Conservation (phyloP, 139 green algal species). For the Ulvella scutata region DNA sequence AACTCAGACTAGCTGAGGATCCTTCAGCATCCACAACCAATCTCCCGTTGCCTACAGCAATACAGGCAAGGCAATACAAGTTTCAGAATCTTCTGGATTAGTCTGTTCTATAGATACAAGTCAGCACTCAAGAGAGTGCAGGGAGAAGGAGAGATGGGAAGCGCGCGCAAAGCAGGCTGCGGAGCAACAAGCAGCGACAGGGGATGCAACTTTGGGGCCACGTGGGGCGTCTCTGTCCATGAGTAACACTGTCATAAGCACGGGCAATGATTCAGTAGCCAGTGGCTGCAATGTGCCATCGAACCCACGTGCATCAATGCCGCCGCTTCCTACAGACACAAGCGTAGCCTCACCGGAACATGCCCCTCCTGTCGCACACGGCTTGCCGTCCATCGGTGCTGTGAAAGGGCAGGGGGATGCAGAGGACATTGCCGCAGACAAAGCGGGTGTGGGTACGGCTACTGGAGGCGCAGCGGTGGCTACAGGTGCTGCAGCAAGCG, state of each 20-base stretch:
- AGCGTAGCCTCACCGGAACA: background rate
- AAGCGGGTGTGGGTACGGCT: too few relatives aligned
- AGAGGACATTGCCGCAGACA: too few relatives aligned
- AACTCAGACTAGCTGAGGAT: background rate
- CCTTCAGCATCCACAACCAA: background rate
- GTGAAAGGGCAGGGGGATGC: too few relatives aligned
- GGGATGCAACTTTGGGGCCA: background rate
- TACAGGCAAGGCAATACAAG: too few relatives aligned
- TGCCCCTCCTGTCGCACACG: background rate
- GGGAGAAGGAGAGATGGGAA: background rate
- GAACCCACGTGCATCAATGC: background rate
- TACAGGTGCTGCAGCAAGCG: too few relatives aligned
- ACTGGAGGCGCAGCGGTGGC: too few relatives aligned
- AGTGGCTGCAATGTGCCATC: background rate
- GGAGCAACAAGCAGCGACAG: background rate
- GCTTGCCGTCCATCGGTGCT: too few relatives aligned
- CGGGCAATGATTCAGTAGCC: too few relatives aligned
- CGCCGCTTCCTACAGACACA: background rate
- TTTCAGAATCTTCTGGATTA: background rate
- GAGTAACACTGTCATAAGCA: background rate
- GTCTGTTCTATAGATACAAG: background rate
- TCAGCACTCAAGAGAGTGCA: background rate
- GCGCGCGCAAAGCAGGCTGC: background rate
- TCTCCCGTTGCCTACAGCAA: too few relatives aligned
- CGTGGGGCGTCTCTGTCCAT: background rate